phyloP scores from a whole-genome alignment of 2,329 filamentous ascomycete species.

The Cercospora zeina region DNA sequence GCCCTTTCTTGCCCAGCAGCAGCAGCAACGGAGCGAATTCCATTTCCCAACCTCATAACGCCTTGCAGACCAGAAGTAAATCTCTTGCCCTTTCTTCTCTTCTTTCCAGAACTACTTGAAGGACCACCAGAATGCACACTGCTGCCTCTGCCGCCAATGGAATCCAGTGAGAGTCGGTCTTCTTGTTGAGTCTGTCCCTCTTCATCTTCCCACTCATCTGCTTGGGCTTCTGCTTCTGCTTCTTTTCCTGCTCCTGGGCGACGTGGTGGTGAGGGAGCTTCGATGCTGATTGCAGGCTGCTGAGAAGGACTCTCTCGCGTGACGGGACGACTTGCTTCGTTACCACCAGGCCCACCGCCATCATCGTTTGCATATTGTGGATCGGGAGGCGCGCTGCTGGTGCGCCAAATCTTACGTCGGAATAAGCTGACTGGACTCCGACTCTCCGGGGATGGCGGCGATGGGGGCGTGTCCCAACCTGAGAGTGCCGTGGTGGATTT shows the following conservation, averaged over 20 bases:
- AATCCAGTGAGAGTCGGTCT: slow-evolving; percentile 6
- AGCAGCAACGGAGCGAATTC: not conserved
- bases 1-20: slow-evolving; percentile 15
- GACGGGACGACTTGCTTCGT: slow-evolving; percentile 18
- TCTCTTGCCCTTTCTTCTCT: slow-evolving; percentile 25
- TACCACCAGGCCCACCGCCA: slow-evolving; percentile 2
- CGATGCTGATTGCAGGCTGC: slow-evolving; percentile 14
- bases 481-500: slow-evolving; percentile 39
- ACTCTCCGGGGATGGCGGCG: slow-evolving; percentile 39
- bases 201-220: slow-evolving; percentile 12
- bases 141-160: slow-evolving; percentile 1
- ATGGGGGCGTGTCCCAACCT: slow-evolving; percentile 41
- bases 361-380: slow-evolving; percentile 19
- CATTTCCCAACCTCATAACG: slow-evolving; percentile 13
- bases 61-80: not conserved
- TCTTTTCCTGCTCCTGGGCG: not conserved
- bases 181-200: not conserved
- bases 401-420: slow-evolving; percentile 41
- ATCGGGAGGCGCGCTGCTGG: slow-evolving; percentile 31
- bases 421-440: slow-evolving; percentile 36
- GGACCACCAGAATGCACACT: not conserved
- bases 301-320: slow-evolving; percentile 16
- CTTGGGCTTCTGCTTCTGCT: too few relatives aligned
- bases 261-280: slow-evolving; percentile 18
- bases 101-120: slow-evolving; percentile 14